Conservation (phyloP, 1,284 basidiomycete species). For the Limonomyces culmigenus region DNA sequence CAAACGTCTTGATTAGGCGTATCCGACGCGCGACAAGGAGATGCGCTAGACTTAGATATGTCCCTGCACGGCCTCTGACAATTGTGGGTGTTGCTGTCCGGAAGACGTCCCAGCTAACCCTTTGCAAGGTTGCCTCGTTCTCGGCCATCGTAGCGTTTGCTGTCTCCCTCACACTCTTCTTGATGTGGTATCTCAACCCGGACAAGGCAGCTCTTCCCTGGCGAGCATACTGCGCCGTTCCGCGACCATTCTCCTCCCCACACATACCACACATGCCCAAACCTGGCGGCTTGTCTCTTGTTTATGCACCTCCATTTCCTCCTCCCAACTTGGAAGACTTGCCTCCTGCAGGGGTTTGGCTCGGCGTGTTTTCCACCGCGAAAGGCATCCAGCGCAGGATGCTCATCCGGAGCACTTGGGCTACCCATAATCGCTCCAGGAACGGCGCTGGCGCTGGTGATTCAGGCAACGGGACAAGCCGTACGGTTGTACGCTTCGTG, state of each 20-base stretch:
- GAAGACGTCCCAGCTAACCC: slow-evolving; percentile 4
- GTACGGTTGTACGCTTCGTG: slow-evolving; percentile 84
- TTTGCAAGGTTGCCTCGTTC: slow-evolving; percentile 48
- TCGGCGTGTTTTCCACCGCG: slow-evolving; percentile 89
- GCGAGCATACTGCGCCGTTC: slow-evolving; percentile 76
- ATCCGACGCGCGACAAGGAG: no score
- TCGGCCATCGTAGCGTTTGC: slow-evolving; percentile 59
- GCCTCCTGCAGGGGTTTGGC: slow-evolving; percentile 78
- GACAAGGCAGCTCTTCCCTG: slow-evolving; percentile 92
- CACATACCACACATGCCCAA: slow-evolving; percentile 17
- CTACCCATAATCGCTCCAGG: slow-evolving; percentile 64
- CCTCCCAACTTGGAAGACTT: slow-evolving; percentile 52
- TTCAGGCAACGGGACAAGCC: slow-evolving; percentile 59
- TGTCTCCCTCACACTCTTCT: slow-evolving; percentile 60
- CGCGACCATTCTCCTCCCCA: slow-evolving; percentile 20
- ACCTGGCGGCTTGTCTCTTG: slow-evolving; percentile 14
- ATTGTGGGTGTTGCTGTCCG: slow-evolving; percentile 35
- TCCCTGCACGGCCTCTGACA: slow-evolving; percentile 66
- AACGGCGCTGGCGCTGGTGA: slow-evolving; percentile 55
- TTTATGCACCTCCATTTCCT: slow-evolving; percentile 30
- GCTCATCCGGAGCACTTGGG: slow-evolving; percentile 84
- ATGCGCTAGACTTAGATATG: slow-evolving; percentile 65
- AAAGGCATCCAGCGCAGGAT: slow-evolving; percentile 75
- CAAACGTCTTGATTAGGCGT: no score
- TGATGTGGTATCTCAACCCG: slow-evolving; percentile 88